These are phyloP conservation scores for Morella rubra DNA, from an alignment of 306 rosid species.

Conservation along the genomic window DNA sequence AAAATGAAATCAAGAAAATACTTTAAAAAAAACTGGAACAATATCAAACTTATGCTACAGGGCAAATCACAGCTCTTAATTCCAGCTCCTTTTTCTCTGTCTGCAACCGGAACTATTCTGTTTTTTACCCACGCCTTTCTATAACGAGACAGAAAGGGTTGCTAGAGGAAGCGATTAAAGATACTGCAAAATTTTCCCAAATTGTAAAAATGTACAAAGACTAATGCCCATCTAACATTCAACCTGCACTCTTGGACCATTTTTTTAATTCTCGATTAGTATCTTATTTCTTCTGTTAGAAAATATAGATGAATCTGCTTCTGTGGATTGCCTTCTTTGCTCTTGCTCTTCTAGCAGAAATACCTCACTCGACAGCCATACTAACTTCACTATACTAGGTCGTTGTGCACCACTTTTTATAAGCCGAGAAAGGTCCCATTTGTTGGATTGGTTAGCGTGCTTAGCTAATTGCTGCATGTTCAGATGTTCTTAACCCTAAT, in stretches of 20 bases:
- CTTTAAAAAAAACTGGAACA: constrained; percentile 30
- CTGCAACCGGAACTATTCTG: constrained; percentile 27
- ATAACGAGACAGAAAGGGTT: constrained; percentile 31
- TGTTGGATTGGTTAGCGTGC: neutral
- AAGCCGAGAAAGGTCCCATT: neutral
- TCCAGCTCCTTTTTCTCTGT: constrained; percentile 18
- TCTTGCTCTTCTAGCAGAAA: neutral
- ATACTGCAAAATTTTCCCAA: constrained; percentile 23
- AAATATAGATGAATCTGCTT: neutral
- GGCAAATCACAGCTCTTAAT: constrained; percentile 1
- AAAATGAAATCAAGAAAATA: constrained; percentile 28
- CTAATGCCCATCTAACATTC: constrained; percentile 42
- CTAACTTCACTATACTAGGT: neutral
- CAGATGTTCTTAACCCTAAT: too few species aligned
- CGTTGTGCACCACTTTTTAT: neutral
- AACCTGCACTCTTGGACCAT: neutral
- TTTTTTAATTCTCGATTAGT: too few species aligned
- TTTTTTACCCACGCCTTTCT: constrained; percentile 15
- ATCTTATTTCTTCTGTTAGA: neutral
- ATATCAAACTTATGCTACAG: constrained; percentile 18
- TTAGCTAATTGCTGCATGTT: neutral
- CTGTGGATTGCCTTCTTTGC: too few species aligned
- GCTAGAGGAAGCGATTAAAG: constrained; percentile 12
- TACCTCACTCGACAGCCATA: neutral
- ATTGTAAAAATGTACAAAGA: constrained; percentile 30